Base-by-base conservation (phyloP, 352 stramenopile genomes). In the Globisporangium yorkense region DNA sequence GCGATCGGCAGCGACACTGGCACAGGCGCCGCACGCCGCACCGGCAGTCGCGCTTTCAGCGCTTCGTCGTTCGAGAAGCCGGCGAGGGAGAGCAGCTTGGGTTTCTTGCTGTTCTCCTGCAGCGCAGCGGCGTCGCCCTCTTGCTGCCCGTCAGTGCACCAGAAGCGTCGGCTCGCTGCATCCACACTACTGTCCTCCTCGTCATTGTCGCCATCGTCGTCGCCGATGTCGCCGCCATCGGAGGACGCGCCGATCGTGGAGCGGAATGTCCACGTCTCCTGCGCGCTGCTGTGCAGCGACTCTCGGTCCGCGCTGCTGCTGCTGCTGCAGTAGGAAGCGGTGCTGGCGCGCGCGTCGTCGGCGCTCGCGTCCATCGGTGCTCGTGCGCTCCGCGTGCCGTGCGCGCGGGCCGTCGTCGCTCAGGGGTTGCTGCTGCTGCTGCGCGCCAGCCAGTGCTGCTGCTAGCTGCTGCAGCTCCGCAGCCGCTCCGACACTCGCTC, bases 181-280 rank as follows among this genome's bases (percentile, higher is more conserved):
- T 55, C 44, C 15, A 21, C 16, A 37, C 59, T 40, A 33, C 56
- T n/a, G 21, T 59, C 39, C 37, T 33, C 39, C 2, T 8, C 18
- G 8, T 54, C n/a, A 18, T 45, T 37, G 27, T 54, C 44, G 21
- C 15, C 18, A 12, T 27, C 49, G 18, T 56, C 60, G 33, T 61
- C 45, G 8, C 61, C 56, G 5, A 8, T 15, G 3, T 74, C 67
- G 1, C 60, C 63, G 21, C 63, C 61, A 33, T 71, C 67, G 7
- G 64, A 80, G 20, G 5, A 51, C 21, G 64, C 66, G 8, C 66
- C 80, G 20, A 90, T n/a, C 0, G 77, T 90, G 3, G 77, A 88
- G 31, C 74, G 74, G 47, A 62, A 84, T 1, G 75, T 54, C 77
- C 77, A 88, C 49, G 73, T 71, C 18, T 89, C 77, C 15, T 65